These are phyloP conservation scores for Euphrasia arctica DNA, from an alignment of 305 asterid genomes.

Conservation along the genomic window DNA sequence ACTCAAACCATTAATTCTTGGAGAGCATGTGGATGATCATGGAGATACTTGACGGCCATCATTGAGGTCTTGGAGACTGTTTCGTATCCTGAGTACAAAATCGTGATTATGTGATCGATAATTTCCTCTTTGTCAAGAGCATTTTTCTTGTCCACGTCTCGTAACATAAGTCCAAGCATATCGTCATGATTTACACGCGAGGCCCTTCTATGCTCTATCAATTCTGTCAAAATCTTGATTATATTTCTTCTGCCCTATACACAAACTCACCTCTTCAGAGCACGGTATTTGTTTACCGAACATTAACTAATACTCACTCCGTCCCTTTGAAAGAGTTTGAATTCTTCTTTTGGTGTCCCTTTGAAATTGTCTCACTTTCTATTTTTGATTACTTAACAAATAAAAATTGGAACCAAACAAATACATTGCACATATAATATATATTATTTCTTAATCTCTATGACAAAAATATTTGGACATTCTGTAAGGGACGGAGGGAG, in stretches of 20 bases:
- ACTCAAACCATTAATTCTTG: constrained; percentile 51
- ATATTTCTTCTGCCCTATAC: constrained; percentile 59
- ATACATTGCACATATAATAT: too few relatives aligned
- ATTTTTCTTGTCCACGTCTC: constrained; percentile 29
- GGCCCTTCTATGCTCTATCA: constrained; percentile 46
- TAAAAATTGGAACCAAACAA: too few relatives aligned
- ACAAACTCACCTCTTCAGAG: not conserved
- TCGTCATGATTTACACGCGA: constrained; percentile 33
- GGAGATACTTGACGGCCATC: constrained; percentile 76
- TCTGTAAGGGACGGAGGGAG: too few relatives aligned
- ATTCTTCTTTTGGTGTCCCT: too few relatives aligned
- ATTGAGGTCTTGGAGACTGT: constrained; percentile 64
- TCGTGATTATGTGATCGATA: constrained; percentile 57
- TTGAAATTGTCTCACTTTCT: too few relatives aligned
- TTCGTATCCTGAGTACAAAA: constrained; percentile 67
- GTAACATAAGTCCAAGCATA: constrained; percentile 40
- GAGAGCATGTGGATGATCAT: constrained; percentile 55
- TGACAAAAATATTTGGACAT: too few relatives aligned
- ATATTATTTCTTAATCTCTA: too few relatives aligned
- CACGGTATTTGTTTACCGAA: not conserved
- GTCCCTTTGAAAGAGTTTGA: too few relatives aligned
- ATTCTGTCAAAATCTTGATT: constrained; percentile 36
- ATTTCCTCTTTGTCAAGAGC: constrained; percentile 49
- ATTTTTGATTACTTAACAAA: too few relatives aligned
- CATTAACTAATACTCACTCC: not conserved